These are phyloP conservation scores for Craterostigma plantagineum DNA, from an alignment of 257 asterid species.

Conservation along the genomic window DNA sequence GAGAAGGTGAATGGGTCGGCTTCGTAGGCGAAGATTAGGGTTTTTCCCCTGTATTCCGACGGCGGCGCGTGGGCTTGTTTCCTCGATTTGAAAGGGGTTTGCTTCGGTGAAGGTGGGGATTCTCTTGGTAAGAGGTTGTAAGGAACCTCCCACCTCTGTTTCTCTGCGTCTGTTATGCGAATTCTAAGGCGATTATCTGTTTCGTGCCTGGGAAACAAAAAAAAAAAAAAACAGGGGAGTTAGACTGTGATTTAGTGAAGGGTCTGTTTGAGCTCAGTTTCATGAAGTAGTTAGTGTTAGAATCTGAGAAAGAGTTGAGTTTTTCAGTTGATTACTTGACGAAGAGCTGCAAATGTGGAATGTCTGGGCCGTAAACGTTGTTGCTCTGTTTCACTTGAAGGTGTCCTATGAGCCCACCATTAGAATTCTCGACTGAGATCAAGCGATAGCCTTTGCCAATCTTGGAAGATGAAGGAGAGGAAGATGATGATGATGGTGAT, in stretches of 20 bases:
- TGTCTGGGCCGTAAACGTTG: conserved; percentile 62
- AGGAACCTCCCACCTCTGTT: conserved; percentile 89
- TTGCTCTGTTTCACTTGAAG: conserved; percentile 65
- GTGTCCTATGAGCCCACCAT: conserved; percentile 69
- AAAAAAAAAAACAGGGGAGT: too few relatives aligned
- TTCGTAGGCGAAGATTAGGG: conserved; percentile 42
- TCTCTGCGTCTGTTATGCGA: conserved; percentile 68
- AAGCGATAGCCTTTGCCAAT: conserved; percentile 75
- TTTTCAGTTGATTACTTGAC: conserved; percentile 62
- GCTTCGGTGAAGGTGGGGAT: conserved; percentile 22
- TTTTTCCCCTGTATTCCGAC: conserved; percentile 31
- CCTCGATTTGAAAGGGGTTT: conserved; percentile 15
- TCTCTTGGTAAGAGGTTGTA: conserved; percentile 67
- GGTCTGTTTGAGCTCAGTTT: too few relatives aligned
- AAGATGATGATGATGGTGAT: background rate
- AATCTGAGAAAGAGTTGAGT: background rate
- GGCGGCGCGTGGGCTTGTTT: conserved; percentile 16
- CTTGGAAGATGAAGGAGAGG: conserved; percentile 16
- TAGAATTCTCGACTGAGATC: conserved; percentile 45
- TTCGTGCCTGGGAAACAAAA: conserved; percentile 43
- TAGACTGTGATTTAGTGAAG: background rate
- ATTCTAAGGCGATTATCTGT: conserved; percentile 58
- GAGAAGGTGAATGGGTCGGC: conserved; percentile 72
- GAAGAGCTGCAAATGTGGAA: conserved; percentile 65
- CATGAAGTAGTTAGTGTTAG: background rate